Conservation (phyloP, 1,139 yeast genomes). For the Geotrichum fermentans region DNA sequence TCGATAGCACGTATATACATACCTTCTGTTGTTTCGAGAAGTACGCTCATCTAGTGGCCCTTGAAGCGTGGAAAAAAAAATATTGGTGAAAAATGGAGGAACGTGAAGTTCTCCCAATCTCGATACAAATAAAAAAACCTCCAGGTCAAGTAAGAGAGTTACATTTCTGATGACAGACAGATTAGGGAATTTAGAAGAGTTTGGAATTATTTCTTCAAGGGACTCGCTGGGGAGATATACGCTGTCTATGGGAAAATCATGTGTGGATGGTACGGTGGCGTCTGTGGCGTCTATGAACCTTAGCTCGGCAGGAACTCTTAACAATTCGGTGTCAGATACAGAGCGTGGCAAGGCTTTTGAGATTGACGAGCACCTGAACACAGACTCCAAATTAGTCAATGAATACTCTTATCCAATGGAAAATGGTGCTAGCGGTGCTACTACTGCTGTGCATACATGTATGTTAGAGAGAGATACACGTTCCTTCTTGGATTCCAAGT, state of each 20-base stretch:
- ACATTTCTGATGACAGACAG: too few relatives aligned
- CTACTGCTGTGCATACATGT: background rate
- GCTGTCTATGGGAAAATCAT: background rate
- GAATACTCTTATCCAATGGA: background rate
- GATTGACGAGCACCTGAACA: too few relatives aligned
- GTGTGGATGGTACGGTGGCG: slow-evolving; percentile 6
- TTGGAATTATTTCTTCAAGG: slow-evolving; percentile 1
- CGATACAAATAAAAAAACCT: too few relatives aligned
- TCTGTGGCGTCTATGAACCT: slow-evolving; percentile 14
- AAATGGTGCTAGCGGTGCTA: background rate
- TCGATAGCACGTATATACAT: slow-evolving; percentile 23
- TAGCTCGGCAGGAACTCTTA: slow-evolving; percentile 16
- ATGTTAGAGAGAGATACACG: background rate
- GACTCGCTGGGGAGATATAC: background rate
- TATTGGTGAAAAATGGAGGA: background rate
- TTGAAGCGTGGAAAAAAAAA: slow-evolving; percentile 6
- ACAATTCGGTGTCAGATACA: background rate
- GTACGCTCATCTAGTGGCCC: slow-evolving; percentile 47
- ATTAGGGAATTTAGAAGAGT: too few relatives aligned
- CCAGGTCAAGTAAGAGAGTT: too few relatives aligned
- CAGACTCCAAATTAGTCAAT: too few relatives aligned
- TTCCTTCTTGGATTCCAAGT: too few relatives aligned
- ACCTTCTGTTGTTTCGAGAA: slow-evolving; percentile 54
- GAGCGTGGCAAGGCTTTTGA: too few relatives aligned
- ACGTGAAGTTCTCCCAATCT: background rate